These are phyloP conservation scores for Solanum lignicaule DNA, from an alignment of 257 asterid genomes.

Conservation along the genomic window DNA sequence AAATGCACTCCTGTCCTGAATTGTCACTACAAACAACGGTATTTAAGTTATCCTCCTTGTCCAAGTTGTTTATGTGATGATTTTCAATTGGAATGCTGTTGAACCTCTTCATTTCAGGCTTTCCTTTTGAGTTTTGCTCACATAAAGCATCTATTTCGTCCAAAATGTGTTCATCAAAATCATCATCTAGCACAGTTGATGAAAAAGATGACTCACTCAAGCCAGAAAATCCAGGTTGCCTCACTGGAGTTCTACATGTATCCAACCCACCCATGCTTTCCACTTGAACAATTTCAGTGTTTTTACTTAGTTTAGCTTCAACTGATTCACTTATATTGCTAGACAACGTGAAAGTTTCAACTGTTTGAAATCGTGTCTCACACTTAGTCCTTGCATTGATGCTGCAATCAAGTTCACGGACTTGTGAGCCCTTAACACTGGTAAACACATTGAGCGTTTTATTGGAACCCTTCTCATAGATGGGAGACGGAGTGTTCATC, in stretches of 20 bases:
- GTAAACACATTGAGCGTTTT: not conserved
- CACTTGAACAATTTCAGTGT: conserved; percentile 1
- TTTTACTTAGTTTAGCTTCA: conserved; percentile 12
- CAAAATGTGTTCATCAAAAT: conserved; percentile 64
- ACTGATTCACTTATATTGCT: conserved; percentile 1
- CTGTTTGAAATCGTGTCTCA: not conserved
- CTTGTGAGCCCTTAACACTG: not conserved
- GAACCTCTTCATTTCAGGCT: conserved; percentile 20
- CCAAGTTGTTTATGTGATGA: conserved; percentile 14
- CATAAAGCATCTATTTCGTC: conserved; percentile 77
- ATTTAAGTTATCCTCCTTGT: conserved; percentile 20
- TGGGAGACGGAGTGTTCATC: conserved; percentile 24
- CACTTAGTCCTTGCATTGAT: conserved; percentile 1
- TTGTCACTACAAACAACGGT: not conserved
- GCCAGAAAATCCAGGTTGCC: conserved; percentile 19
- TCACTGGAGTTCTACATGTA: conserved; percentile 26
- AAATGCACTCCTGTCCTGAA: not conserved
- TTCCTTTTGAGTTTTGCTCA: conserved; percentile 34
- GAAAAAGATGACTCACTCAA: conserved; percentile 9
- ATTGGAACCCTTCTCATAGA: conserved; percentile 3
- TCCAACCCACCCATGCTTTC: conserved; percentile 11
- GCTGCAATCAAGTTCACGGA: not conserved
- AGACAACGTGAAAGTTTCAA: not conserved
- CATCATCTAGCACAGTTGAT: conserved; percentile 31
- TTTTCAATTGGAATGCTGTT: conserved; percentile 10